phyloP scores from a whole-genome alignment of 441 rosid species.

The Pelargonium citronellum region DNA sequence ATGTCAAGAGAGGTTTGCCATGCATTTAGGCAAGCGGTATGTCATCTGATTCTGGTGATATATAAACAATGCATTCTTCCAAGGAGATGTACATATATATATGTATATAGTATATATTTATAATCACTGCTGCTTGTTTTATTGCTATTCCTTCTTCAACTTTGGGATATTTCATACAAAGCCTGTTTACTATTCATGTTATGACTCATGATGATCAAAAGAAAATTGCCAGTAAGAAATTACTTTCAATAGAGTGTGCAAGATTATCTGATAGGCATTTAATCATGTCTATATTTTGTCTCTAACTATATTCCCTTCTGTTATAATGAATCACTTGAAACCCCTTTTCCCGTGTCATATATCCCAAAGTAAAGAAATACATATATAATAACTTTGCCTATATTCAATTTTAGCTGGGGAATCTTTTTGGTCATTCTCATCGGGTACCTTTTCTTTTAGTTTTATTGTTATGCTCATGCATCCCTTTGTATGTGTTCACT shows the following conservation, averaged over 20 bases:
- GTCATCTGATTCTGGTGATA: slow-evolving; percentile 20
- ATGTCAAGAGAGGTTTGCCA: slow-evolving; percentile 98
- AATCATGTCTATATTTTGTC: neutral
- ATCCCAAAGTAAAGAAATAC: too few species aligned
- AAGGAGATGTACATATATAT: too few species aligned
- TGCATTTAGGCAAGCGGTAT: slow-evolving; percentile 94
- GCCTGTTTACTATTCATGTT: too few species aligned
- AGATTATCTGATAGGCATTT: neutral
- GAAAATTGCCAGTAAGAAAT: neutral
- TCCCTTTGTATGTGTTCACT: neutral
- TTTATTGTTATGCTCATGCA: neutral
- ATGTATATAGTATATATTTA: too few species aligned
- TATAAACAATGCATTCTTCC: too few species aligned
- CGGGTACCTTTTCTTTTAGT: neutral
- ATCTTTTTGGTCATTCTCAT: neutral
- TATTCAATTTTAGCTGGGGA: neutral
- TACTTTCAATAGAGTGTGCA: neutral
- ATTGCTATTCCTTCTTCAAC: too few species aligned
- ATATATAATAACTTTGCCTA: neutral
- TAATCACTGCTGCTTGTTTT: too few species aligned
- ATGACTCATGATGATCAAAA: neutral
- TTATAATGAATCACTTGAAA: too few species aligned
- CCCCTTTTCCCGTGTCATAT: too few species aligned
- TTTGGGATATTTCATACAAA: too few species aligned
- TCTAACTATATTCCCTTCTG: neutral